phyloP scores from a whole-genome alignment of 1,284 basidiomycete genomes.

The Tylopilus sp. region DNA sequence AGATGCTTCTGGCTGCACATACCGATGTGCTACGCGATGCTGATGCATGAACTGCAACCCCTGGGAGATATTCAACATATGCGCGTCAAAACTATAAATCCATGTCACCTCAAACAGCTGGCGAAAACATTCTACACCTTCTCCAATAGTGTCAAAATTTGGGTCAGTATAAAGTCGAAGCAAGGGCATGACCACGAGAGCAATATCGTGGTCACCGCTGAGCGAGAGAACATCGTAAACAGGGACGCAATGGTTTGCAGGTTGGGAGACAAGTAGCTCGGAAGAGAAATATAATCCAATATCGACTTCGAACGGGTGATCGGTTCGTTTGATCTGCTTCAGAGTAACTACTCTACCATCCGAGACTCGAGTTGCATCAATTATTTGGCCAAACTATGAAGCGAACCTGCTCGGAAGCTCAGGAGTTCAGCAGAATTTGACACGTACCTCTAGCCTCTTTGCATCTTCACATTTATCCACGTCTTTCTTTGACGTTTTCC shows the following conservation, averaged over 20 bases:
- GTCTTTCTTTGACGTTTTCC: conserved; percentile 4
- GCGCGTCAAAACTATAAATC: background rate
- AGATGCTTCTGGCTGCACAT: background rate
- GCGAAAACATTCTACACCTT: background rate
- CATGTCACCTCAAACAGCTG: background rate
- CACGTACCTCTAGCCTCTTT: background rate
- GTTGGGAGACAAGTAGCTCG: background rate
- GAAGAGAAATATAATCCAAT: background rate
- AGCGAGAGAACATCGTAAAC: background rate
- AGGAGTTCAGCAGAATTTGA: background rate
- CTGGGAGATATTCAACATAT: background rate
- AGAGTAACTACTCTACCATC: conserved; percentile 14
- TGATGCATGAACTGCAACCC: background rate
- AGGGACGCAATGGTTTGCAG: background rate
- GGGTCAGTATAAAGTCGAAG: background rate
- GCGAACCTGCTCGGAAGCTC: background rate
- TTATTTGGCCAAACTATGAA: conserved; percentile 15
- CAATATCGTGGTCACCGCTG: background rate
- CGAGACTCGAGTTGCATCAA: background rate
- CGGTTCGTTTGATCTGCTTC: conserved; percentile 7
- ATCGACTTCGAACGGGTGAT: no score
- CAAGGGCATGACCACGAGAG: no score
- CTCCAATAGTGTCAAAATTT: background rate
- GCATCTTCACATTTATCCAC: background rate
- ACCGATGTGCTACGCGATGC: conserved; percentile 4